Evolutionary conservation across 176 grass and related monocot species (phyloP), one percentile per base, ranked within the genome.

Genomic region (Musa troglodytarum): DNA sequence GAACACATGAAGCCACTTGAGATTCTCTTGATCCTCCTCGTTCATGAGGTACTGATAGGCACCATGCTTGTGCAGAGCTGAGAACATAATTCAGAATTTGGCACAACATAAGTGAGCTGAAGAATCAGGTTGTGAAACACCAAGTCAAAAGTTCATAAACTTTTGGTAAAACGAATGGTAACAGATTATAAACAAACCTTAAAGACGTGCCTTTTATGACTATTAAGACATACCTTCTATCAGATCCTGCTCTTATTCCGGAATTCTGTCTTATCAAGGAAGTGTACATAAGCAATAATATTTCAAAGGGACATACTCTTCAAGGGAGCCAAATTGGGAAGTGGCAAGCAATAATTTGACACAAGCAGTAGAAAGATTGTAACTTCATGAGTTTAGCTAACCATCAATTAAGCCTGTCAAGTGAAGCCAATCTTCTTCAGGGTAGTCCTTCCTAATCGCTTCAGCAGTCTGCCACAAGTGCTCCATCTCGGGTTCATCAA

Each of bases 401-500:
- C 94, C 94, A 23, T 98, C 90, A 84, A 98, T 98, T 68, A 98
- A 88, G 11, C 94, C 94, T 11, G 94, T 98, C 25, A 98, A 82
- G 57, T 98, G 94, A 50, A 98, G 86, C 90, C 94, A 98, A 68
- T 98, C 94, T 71, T 98, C 80, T 25, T 91, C 75, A 50, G 94
- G 94, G 64, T 91, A 98, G 71, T 98, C 94, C 88, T 89, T 91
- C 79, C 94, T 87, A 63, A 98, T 91, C 71, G 94, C 94, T 82
- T 98, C 94, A 16, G 90, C 90, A 54, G 94, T 98, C 76, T 98
- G 94, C 70, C 91, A 74, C 75, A 98, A 76, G 84, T 98, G 94
- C 88, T 98, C 94, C 50, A 98, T 98, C 85, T 98, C 90, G 1
- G 94, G 94, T 88, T 90, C 89, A 73, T 91, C 90, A 0, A 98